Evolutionary conservation across 257 asterid species (phyloP), one percentile per base, ranked within the genome.

Genomic region (Misopates orontium): DNA sequence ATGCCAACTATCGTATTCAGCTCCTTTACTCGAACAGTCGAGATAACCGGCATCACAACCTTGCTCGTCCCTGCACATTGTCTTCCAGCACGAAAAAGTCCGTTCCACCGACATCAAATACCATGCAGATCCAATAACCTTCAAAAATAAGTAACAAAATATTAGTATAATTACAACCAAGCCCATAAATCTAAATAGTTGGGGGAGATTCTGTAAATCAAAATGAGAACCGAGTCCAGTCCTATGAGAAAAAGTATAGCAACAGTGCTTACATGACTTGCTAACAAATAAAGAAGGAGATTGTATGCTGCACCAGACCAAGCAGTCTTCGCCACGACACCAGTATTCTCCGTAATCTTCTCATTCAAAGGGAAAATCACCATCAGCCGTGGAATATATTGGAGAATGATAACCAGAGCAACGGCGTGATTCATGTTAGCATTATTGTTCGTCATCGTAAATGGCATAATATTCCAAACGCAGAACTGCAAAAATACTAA

Each of bases 301-400:
- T 92, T 89, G 77, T 81, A 92, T 5, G 90, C 96, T 8, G 98
- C 97, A 41, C 98, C 98, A 13, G 95, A 80, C 97, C 96, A 85
- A 45, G 97, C 96, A 13, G 95, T 87, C 75, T 80, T 85, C 1
- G 96, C 96, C 4, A 89, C 89, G 19, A 82, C 93, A 15, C 98
- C 98, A 0, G 96, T 87, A 78, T 88, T 85, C 60, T 86, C 85
- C 22, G 85, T 76, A 47, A 92, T 92, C 28, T 85, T 73, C 45
- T 75, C 56, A 44, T 87, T 87, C 62, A 92, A 70, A 10, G 97
- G 95, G 76, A 92, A 85, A 39, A 92, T 74, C 25, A 92, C 89
- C 4, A 84, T 80, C 56, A 89, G 77, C 18, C 95, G 75, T 0
- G 98, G 98, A 55, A 92, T 69, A 75, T 85, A 92, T 66, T 92